Percentiles rank a stretch among this genome's conserved stretches.
Conservation (phyloP, 1,284 basidiomycete species). For the Boletellus dicymbophilus region DNA sequence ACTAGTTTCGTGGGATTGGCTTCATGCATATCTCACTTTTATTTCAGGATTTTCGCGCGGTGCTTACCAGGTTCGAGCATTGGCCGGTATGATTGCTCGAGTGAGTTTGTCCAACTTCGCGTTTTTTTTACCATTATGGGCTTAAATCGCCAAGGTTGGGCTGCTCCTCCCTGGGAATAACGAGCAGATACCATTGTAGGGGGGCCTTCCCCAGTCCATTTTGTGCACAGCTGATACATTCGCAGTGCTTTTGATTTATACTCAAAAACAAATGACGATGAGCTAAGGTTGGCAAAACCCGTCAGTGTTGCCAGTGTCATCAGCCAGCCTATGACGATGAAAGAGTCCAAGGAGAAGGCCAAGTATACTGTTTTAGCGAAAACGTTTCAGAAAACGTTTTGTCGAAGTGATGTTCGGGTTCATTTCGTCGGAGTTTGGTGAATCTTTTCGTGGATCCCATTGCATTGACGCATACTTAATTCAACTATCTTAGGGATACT, state of each 20-base stretch:
- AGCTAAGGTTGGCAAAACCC: constrained; percentile 6
- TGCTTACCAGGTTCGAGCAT: constrained; percentile 39
- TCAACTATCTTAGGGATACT: constrained; percentile 26
- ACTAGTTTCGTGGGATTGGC: background rate
- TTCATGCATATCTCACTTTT: background rate
- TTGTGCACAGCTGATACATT: constrained; percentile 1
- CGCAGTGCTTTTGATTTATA: constrained; percentile 33
- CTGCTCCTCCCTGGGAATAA: constrained; percentile 37
- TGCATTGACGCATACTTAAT: background rate
- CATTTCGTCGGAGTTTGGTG: constrained; percentile 43
- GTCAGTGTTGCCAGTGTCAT: constrained; percentile 17
- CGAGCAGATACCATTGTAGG: constrained; percentile 40
- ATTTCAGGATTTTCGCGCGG: constrained; percentile 39
- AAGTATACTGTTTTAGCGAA: constrained; percentile 15
- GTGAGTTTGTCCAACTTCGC: constrained; percentile 15
- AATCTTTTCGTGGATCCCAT: background rate
- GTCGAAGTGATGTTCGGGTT: constrained; percentile 25
- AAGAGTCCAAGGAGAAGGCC: constrained; percentile 10
- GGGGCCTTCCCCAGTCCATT: background rate
- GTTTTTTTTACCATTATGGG: background rate
- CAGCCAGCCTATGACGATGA: constrained; percentile 10
- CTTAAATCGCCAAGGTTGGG: constrained; percentile 31
- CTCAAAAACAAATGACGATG: constrained; percentile 19
- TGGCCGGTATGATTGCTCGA: constrained; percentile 39
- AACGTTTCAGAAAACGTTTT: constrained; percentile 29